Percentiles rank a stretch among this genome's conserved stretches.
Conservation (phyloP, 2,329 filamentous ascomycete genomes). For the Fusarium coffeatum region DNA sequence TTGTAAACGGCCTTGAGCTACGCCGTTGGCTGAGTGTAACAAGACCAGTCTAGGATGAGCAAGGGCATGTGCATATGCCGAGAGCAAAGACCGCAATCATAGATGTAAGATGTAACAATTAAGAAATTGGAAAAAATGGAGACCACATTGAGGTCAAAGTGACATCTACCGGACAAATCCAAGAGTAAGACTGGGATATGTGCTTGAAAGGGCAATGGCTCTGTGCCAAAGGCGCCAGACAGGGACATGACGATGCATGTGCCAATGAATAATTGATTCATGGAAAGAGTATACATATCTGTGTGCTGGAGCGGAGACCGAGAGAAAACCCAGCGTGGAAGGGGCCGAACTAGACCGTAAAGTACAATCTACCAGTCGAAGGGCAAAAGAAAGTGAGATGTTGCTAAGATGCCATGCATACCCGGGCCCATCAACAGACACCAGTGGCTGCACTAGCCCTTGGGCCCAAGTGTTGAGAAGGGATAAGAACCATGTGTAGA, state of each 20-base stretch:
- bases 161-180: constrained; percentile 21
- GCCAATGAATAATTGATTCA: constrained; percentile 21
- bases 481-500: constrained; percentile 38
- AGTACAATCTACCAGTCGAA: constrained; percentile 27
- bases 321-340: constrained; percentile 36
- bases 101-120: constrained; percentile 36
- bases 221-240: constrained; percentile 38
- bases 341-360: constrained; percentile 36
- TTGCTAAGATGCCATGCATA: constrained; percentile 49
- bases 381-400: constrained; percentile 33
- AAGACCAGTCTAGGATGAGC: constrained; percentile 33
- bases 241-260: constrained; percentile 36
- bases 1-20: constrained; percentile 41
- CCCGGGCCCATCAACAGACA: constrained; percentile 45
- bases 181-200: constrained; percentile 33
- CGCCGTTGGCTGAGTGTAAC: constrained; percentile 42
- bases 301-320: constrained; percentile 40
- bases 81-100: constrained; percentile 37
- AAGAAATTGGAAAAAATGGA: constrained; percentile 26
- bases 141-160: constrained; percentile 13
- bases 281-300: constrained; percentile 25
- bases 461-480: constrained; percentile 37
- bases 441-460: constrained; percentile 50
- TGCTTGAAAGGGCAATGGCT: constrained; percentile 41
- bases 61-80: constrained; percentile 47